phyloP scores from a whole-genome alignment of 345 rosid species.

The Corchorus olitorius region DNA sequence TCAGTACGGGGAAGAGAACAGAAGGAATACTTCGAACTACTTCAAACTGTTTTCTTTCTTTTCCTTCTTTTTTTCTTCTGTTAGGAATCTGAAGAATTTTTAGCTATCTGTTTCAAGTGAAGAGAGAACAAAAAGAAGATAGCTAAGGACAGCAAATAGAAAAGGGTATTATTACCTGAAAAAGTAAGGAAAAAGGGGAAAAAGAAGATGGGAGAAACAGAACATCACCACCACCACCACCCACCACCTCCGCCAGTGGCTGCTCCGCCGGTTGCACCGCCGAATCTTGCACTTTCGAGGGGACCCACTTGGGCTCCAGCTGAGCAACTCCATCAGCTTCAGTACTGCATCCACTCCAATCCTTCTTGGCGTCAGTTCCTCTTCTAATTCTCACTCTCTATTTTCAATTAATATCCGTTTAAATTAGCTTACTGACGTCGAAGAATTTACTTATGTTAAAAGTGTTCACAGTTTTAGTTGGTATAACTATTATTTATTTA shows the following conservation, averaged over 20 bases:
- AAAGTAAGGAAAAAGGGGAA: too few relatives aligned
- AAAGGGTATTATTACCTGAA: not conserved
- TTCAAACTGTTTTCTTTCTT: constrained; percentile 20
- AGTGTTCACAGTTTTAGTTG: constrained; percentile 26
- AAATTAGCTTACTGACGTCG: constrained; percentile 22
- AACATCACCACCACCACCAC: constrained; percentile 33
- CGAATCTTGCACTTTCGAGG: constrained; percentile 43
- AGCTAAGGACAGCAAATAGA: not conserved
- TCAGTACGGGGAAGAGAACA: constrained; percentile 23
- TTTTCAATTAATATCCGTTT: constrained; percentile 14
- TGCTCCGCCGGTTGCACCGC: constrained; percentile 35
- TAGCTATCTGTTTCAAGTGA: not conserved
- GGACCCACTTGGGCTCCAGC: constrained; percentile 81
- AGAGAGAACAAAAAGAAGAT: constrained; percentile 12
- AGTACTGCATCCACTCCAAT: constrained; percentile 97
- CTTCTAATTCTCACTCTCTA: not conserved
- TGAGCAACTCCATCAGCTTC: constrained; percentile 90
- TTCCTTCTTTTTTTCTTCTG: not conserved
- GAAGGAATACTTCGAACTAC: constrained; percentile 18
- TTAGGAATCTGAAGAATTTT: not conserved
- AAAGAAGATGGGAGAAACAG: constrained; percentile 57
- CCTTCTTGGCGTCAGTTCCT: constrained; percentile 93
- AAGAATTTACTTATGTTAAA: constrained; percentile 14
- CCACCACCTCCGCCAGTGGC: constrained; percentile 42
- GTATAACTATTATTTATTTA: constrained; percentile 15